These are phyloP conservation scores for Medicago arabica DNA, from an alignment of 306 rosid species.

Conservation along the genomic window DNA sequence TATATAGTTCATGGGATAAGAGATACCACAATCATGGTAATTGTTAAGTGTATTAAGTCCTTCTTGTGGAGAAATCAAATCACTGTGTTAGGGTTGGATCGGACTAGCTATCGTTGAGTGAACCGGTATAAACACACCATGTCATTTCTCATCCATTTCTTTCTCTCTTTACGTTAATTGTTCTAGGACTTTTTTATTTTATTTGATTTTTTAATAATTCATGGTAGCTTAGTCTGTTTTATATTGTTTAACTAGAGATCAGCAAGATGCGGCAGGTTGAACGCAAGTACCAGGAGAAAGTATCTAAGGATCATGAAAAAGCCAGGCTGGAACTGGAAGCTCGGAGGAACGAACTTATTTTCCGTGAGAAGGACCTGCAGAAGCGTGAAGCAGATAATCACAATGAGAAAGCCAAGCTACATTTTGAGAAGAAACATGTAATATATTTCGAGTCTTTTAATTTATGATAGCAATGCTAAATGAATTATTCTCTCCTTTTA, in stretches of 20 bases:
- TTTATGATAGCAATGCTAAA: constrained; percentile 7
- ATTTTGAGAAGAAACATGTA: constrained; percentile 64
- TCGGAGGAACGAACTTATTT: constrained; percentile 54
- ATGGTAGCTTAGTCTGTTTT: constrained; percentile 37
- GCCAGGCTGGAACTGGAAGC: constrained; percentile 51
- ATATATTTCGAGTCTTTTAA: constrained; percentile 10
- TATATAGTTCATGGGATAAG: too few species aligned
- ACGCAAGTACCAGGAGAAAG: constrained; percentile 38
- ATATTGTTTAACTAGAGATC: constrained; percentile 51
- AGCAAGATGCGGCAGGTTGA: constrained; percentile 49
- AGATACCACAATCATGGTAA: too few species aligned
- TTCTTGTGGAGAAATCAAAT: too few species aligned
- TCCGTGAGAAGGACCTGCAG: constrained; percentile 56
- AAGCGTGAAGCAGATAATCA: constrained; percentile 56
- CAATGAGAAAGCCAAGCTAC: constrained; percentile 58
- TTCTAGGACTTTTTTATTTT: too few species aligned
- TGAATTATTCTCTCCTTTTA: too few species aligned
- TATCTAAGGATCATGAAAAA: constrained; percentile 55
- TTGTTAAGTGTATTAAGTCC: too few species aligned
- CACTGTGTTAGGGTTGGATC: too few species aligned
- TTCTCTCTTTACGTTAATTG: too few species aligned
- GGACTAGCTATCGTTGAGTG: too few species aligned
- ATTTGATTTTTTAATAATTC: constrained; percentile 30
- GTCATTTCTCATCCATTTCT: too few species aligned
- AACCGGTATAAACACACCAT: too few species aligned